Evolutionary conservation across 352 stramenopile genomes (phyloP).

Genomic region (Aphanomyces euteiches): DNA sequence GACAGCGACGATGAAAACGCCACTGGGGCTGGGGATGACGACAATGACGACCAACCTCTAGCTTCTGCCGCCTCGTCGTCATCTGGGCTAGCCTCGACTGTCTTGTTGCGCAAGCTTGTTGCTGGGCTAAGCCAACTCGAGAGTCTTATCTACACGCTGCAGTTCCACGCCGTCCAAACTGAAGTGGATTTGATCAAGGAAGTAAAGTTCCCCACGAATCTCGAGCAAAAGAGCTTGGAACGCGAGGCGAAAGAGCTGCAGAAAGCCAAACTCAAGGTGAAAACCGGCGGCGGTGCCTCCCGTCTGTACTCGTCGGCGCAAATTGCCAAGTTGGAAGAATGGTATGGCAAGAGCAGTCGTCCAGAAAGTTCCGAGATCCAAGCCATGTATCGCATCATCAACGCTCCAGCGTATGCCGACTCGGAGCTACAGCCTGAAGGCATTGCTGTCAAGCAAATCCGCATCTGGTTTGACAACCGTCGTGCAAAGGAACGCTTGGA

Average conservation of each 20-base stretch:
- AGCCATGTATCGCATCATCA: constrained; percentile 88
- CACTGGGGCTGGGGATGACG: constrained; percentile 16
- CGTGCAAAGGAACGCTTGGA: constrained; percentile 79
- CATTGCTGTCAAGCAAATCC: constrained; percentile 84
- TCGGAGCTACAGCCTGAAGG: constrained; percentile 79
- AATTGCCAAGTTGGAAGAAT: constrained; percentile 86
- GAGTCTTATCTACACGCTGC: constrained; percentile 69
- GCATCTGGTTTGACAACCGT: constrained; percentile 86
- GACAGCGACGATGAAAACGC: background rate
- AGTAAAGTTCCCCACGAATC: constrained; percentile 49
- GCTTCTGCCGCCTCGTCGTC: constrained; percentile 35
- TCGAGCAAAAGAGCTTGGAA: constrained; percentile 40
- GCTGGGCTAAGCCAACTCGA: constrained; percentile 63
- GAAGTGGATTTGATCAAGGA: constrained; percentile 82
- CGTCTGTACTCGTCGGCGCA: constrained; percentile 83
- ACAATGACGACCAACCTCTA: constrained; percentile 2
- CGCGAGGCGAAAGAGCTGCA: constrained; percentile 37
- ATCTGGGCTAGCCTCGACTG: constrained; percentile 38
- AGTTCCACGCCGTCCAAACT: constrained; percentile 75
- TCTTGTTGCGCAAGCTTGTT: constrained; percentile 49
- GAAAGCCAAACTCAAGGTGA: constrained; percentile 46
- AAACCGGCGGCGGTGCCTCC: constrained; percentile 59
- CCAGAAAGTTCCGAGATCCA: constrained; percentile 83
- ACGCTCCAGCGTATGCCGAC: constrained; percentile 76
- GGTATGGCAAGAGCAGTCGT: constrained; percentile 79